Evolutionary conservation across 495 filamentous ascomycete genomes (phyloP).

Genomic region (Parathielavia appendiculata): DNA sequence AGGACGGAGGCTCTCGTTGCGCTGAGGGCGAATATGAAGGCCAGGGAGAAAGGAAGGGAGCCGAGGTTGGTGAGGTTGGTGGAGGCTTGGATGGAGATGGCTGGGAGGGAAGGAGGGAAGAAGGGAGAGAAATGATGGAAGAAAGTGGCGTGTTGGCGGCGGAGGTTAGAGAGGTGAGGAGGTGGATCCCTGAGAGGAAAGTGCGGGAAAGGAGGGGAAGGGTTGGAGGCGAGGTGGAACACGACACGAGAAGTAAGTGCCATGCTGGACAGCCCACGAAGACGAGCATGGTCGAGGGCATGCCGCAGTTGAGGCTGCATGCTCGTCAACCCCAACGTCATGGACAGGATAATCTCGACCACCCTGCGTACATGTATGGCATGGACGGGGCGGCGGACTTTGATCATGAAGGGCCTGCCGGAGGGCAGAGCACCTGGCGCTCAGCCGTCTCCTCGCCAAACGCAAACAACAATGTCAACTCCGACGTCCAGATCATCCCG

Average conservation of each 20-base stretch:
- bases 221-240: neutral
- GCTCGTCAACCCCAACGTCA: too few relatives aligned
- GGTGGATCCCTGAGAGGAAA: slow-evolving; percentile 4
- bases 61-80: slow-evolving; percentile 35
- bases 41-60: slow-evolving; percentile 27
- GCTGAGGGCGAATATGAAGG: slow-evolving; percentile 34
- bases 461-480: neutral
- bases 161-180: neutral
- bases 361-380: neutral
- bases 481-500: neutral
- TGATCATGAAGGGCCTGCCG: neutral
- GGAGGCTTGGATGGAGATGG: slow-evolving; percentile 37
- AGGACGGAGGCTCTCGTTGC: slow-evolving; percentile 32
- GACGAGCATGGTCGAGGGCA: neutral
- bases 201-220: slow-evolving; percentile 20
- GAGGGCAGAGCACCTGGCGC: neutral
- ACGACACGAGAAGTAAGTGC: neutral
- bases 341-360: neutral
- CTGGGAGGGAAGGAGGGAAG: neutral
- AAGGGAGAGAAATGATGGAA: neutral
- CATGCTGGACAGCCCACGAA: neutral
- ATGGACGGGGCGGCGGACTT: neutral
- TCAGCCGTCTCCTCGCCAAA: neutral
- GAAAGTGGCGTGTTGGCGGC: neutral
- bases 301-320: neutral